A percentile compares a stretch with the other conserved stretches of the same genome.
These are phyloP conservation scores for Teratosphaeria zuluensis DNA, from an alignment of 2,329 filamentous ascomycete genomes.

Conservation along the genomic window DNA sequence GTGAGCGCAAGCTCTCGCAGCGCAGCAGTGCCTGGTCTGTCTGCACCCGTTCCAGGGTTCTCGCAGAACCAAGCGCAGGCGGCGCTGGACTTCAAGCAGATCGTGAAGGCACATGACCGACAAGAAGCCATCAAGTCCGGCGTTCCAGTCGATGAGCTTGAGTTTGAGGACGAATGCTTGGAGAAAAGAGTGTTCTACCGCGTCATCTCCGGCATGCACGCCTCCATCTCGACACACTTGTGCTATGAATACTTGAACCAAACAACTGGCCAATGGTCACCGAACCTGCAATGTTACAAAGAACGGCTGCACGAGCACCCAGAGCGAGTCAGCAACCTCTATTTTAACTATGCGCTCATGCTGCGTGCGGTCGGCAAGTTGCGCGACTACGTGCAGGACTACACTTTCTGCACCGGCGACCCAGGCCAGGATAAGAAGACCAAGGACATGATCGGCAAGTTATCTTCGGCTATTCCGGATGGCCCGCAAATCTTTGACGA, in stretches of 20 bases:
- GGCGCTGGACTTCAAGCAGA: slow-evolving; percentile 50
- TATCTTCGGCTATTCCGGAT: slow-evolving; percentile 61
- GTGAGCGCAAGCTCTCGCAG: slow-evolving; percentile 20
- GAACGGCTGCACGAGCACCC: slow-evolving; percentile 73
- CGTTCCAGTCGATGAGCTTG: slow-evolving; percentile 51
- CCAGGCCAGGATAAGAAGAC: slow-evolving; percentile 67
- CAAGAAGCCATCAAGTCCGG: slow-evolving; percentile 43
- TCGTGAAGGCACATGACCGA: slow-evolving; percentile 52
- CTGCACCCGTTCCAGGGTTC: slow-evolving; percentile 25
- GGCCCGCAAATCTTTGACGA: slow-evolving; percentile 81
- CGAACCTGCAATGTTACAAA: slow-evolving; percentile 83
- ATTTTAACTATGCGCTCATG: slow-evolving; percentile 98
- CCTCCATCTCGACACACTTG: slow-evolving; percentile 89
- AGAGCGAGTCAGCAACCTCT: slow-evolving; percentile 90
- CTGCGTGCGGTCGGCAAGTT: slow-evolving; percentile 87
- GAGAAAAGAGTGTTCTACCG: slow-evolving; percentile 99
- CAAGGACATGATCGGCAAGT: slow-evolving; percentile 67
- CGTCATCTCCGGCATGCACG: slow-evolving; percentile 94
- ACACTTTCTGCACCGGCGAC: slow-evolving; percentile 90
- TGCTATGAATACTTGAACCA: slow-evolving; percentile 97
- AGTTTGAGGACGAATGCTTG: slow-evolving; percentile 82
- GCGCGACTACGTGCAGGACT: slow-evolving; percentile 66
- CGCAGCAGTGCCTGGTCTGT: slow-evolving; percentile 12
- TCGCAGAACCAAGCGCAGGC: slow-evolving; percentile 42
- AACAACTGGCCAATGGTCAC: slow-evolving; percentile 84